Evolutionary conservation across 345 rosid genomes (phyloP), one percentile per base, ranked within the genome.

Genomic region (Mercurialis annua): DNA sequence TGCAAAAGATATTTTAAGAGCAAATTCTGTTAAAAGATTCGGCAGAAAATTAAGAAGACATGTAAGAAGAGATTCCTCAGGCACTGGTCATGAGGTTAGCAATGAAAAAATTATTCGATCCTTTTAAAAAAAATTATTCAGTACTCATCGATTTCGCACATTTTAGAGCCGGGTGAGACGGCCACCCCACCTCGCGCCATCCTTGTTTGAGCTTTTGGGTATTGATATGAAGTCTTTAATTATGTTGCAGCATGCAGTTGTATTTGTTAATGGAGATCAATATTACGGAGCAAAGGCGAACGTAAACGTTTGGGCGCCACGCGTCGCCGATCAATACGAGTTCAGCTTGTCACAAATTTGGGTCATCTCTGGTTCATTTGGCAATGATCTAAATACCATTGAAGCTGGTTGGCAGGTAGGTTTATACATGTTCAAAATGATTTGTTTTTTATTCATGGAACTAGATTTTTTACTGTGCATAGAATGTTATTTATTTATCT

Each of bases 341-440:
- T 76, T 76, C 59, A 76, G 79, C 49, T 36, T 76, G 68, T 76
- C 79, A 44, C 79, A 76, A 55, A 71, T 76, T 2, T 76, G 79
- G 79, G 52, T 76, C 48, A 76, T 76, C 50, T 76, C 79, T 33
- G 79, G 79, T 31, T 76, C 79, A 16, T 76, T 76, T 51, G 75
- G 75, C 40, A 62, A 71, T 48, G 79, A 76, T 71, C 57, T 76
- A 47, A 76, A 76, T 21, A 76, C 79, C 55, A 76, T 76, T 30
- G 79, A 76, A 66, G 79, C 79, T 20, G 79, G 79, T 67, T 76
- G 79, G 79, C 79, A 76, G 75, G 79, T 56, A 76, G 61, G 75
- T 34, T 9, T 23, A 53, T 3, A 11, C 26, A 44, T 54, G 27
- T 4, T 11, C 29, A 21, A 52, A 4, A 11, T 52, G 57, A 40